Evolutionary conservation across 768 basidiomycete genomes (phyloP).

Genomic region (Boletus eberwhitei): DNA sequence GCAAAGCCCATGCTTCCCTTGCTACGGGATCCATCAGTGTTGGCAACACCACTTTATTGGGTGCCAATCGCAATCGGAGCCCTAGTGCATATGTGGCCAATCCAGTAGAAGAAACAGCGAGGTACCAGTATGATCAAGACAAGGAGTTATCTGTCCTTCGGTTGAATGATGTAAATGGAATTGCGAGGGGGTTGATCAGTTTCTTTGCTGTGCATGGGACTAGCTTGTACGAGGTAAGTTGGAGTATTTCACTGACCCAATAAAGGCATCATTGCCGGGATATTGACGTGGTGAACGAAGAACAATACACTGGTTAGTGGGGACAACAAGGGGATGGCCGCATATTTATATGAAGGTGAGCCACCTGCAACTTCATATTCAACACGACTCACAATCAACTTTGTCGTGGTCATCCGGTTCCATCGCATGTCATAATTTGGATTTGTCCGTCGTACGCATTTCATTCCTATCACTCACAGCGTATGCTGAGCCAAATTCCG

Average conservation of each 20-base stretch:
- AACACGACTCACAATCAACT: background rate
- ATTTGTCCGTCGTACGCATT: background rate
- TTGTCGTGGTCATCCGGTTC: background rate
- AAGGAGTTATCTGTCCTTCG: conserved; percentile 67
- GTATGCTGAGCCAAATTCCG: conserved; percentile 55
- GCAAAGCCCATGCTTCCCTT: conserved; percentile 61
- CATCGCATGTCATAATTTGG: background rate
- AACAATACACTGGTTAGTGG: conserved; percentile 80
- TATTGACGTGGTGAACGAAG: conserved; percentile 32
- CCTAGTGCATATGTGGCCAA: conserved; percentile 78
- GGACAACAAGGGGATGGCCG: conserved; percentile 88
- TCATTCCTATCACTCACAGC: conserved; percentile 34
- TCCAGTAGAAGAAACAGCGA: conserved; percentile 63
- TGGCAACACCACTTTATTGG: conserved; percentile 66
- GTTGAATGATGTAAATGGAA: conserved; percentile 58
- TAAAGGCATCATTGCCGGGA: background rate
- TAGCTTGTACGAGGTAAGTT: conserved; percentile 63
- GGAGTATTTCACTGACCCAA: background rate
- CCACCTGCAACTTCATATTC: background rate
- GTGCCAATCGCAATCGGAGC: conserved; percentile 71
- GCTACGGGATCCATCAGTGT: conserved; percentile 55
- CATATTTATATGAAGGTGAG: conserved; percentile 71
- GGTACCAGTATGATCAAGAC: conserved; percentile 69
- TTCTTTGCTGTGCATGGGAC: conserved; percentile 82
- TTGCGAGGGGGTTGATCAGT: conserved; percentile 62